These are phyloP conservation scores for Fusarium domesticum DNA, from an alignment of 2,329 filamentous ascomycete species.

Conservation along the genomic window DNA sequence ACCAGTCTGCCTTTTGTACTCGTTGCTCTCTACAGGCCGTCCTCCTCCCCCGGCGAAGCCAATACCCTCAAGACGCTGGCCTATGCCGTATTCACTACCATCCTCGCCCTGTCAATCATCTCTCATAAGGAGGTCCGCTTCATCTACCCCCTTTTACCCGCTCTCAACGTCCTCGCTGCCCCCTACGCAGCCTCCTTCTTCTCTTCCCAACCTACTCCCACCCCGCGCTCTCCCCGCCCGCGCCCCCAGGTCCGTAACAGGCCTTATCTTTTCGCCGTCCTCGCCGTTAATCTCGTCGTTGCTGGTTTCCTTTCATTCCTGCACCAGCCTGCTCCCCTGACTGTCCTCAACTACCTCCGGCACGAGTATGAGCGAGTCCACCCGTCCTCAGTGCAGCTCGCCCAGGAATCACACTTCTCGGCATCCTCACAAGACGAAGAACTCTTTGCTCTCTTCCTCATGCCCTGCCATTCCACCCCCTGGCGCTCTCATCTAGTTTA, in stretches of 20 bases:
- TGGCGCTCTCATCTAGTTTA: conserved; percentile 88
- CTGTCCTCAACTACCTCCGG: conserved; percentile 74
- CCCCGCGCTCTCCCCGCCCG: conserved; percentile 28
- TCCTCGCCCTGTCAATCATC: conserved; percentile 68
- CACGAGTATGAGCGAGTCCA: conserved; percentile 62
- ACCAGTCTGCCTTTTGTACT: conserved; percentile 76
- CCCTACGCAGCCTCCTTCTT: conserved; percentile 66
- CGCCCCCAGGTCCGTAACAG: conserved; percentile 47
- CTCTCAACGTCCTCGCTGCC: conserved; percentile 78
- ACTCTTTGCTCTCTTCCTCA: conserved; percentile 75
- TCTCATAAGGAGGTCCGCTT: conserved; percentile 98
- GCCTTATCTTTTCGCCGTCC: conserved; percentile 52
- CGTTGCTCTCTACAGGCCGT: conserved; percentile 56
- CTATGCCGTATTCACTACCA: conserved; percentile 56
- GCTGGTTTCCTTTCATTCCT: conserved; percentile 70
- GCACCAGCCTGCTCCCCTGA: conserved; percentile 78
- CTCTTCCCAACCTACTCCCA: conserved; percentile 33
- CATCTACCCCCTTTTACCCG: conserved; percentile 85
- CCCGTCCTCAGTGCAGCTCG: conserved; percentile 30
- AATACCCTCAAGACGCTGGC: conserved; percentile 46
- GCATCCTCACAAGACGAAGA: conserved; percentile 37
- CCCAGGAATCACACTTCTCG: conserved; percentile 18
- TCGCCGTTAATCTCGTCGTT: conserved; percentile 67
- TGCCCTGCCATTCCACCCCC: conserved; percentile 93
- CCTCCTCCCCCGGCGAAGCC: conserved; percentile 32